Percentiles rank a stretch among this genome's conserved stretches.
Conservation (phyloP, 2,329 filamentous ascomycete genomes). For the Colletotrichum musicola region DNA sequence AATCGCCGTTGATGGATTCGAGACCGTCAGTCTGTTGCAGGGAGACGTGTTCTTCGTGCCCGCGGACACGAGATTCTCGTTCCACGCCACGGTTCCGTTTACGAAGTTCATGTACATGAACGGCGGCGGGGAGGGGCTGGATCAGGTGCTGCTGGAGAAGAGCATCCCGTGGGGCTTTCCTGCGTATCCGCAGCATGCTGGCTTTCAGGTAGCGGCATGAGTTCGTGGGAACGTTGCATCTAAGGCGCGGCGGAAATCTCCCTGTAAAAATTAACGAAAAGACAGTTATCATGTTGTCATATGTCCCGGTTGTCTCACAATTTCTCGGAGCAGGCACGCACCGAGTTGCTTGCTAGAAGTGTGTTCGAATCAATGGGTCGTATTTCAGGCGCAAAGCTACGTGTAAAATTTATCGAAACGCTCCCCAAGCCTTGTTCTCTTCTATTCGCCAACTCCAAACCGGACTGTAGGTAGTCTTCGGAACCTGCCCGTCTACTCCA, state of each 20-base stretch:
- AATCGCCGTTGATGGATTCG: constrained; percentile 40
- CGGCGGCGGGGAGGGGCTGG: constrained; percentile 42
- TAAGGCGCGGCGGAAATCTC: no score
- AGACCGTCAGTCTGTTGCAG: constrained; percentile 39
- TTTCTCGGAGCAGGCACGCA: no score
- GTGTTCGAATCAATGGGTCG: no score
- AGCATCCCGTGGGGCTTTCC: constrained; percentile 42
- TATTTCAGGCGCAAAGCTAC: no score
- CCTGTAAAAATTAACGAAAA: neutral
- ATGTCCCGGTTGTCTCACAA: no score
- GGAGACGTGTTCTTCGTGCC: constrained; percentile 46
- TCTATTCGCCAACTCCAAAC: neutral
- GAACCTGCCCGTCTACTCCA: constrained; percentile 37
- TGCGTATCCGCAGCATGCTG: constrained; percentile 34
- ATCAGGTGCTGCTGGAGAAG: constrained; percentile 40
- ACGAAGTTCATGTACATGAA: constrained; percentile 46
- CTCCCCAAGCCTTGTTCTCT: no score
- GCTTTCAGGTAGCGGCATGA: neutral
- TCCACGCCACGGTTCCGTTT: constrained; percentile 42
- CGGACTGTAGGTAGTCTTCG: neutral
- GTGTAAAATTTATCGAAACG: no score
- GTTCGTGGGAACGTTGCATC: neutral
- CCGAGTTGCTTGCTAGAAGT: no score
- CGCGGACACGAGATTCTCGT: constrained; percentile 39
- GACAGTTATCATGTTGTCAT: no score